Evolutionary conservation across 2,329 filamentous ascomycete species (phyloP), one percentile per base, ranked within the genome.

Genomic region (Venturiaceae sp.): DNA sequence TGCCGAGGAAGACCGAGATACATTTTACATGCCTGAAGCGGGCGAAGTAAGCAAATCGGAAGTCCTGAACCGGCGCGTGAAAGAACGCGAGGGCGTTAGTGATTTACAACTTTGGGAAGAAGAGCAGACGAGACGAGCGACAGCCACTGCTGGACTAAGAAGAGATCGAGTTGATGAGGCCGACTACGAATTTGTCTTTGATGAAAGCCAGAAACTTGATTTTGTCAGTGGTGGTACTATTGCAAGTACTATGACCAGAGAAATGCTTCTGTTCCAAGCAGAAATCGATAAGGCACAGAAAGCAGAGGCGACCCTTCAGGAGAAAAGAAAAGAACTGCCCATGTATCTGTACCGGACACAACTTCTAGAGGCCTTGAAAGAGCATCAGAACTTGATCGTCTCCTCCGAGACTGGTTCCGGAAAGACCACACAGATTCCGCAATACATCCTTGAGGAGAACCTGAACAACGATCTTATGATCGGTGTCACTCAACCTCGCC

Each of bases 101-200:
- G 94, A 99, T 70, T 88, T 96, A 63, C 92, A 99, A 62, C 89
- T 96, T 67, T 99, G 92, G 92, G 94, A 99, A 70, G 78, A 84
- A 60, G 92, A 97, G 68, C 92, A 97, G 73, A 82, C 87, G 0
- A 81, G 85, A 59, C 95, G 95, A 71, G 92, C 90, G 5, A 94
- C 92, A 69, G 85, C 90, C 1, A 91, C 96, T 69, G 90, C 95
- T 60, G 80, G 83, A 63, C 83, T 59, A 11, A 56, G 84, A 57
- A 76, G 84, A 0, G 90, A 95, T 67, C 81, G 86, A 36, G 84
- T 88, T 14, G 85, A 92, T 56, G 85, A 91, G 63, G 85, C 85
- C 13, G 86, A 95, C 60, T 99, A 97, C 69, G 89, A 94, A 65
- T 96, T 92, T 68, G 88, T 99, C 14, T 85, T 99, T 69, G 94